Percentiles rank a stretch among this genome's conserved stretches.
phyloP scores from a whole-genome alignment of 2,329 filamentous ascomycete species.

The Zalaria sp. region DNA sequence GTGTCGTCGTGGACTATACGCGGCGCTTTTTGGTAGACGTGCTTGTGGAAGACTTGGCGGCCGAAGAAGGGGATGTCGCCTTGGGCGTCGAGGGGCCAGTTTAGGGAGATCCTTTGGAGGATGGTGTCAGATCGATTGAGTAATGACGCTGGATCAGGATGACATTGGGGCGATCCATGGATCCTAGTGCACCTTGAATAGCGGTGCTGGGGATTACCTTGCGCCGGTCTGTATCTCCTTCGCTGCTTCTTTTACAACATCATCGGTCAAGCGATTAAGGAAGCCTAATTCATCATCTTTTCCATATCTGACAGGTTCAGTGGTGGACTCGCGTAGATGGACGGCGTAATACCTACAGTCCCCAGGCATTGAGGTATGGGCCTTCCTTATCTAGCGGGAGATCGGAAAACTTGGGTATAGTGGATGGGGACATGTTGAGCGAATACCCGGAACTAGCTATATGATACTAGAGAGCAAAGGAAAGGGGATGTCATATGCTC shows the following conservation, averaged over 20 bases:
- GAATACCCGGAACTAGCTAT: too few relatives aligned
- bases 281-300: constrained; percentile 44
- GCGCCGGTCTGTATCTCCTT: constrained; percentile 38
- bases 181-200: too few relatives aligned
- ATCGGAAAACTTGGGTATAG: constrained; percentile 32
- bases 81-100: constrained; percentile 45
- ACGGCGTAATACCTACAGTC: constrained; percentile 13
- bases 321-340: background rate
- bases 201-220: constrained; percentile 18
- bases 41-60: constrained; percentile 40
- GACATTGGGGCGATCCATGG: background rate
- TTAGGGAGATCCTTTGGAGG: constrained; percentile 37
- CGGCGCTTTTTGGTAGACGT: constrained; percentile 37
- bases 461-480: too few relatives aligned
- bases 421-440: background rate
- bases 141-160: background rate
- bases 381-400: constrained; percentile 34
- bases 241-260: constrained; percentile 33
- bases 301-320: constrained; percentile 37
- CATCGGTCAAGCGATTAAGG: constrained; percentile 45
- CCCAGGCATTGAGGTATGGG: constrained; percentile 30
- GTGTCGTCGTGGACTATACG: constrained; percentile 46
- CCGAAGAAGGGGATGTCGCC: constrained; percentile 39
- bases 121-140: background rate
- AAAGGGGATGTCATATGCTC: too few relatives aligned